Base-by-base conservation (phyloP, 2,329 filamentous ascomycete species). In the Microsporum canis region DNA sequence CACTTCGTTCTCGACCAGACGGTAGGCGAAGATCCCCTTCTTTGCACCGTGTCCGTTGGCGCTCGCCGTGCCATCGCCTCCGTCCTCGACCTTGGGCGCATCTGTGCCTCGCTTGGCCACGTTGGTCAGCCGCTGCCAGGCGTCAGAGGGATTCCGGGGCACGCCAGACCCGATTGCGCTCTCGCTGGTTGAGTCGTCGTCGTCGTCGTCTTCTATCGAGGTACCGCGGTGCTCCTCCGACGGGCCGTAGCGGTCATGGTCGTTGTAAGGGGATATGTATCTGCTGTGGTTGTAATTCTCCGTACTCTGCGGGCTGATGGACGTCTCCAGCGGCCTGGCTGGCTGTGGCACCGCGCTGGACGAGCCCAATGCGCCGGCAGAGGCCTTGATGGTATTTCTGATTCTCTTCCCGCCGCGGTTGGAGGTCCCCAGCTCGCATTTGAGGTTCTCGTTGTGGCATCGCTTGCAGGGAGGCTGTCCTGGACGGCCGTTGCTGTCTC, bases 401-500 rank as follows among this genome's bases (percentile, higher is more conserved):
- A 84, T 78, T 55, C 82, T 77, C 60, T 81, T 77, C 12, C 82
- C 82, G 53, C 82, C 82, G 60, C 82, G 79, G 67, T 84, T 84
- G 56, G 80, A 83, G 51, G 79, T 79, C 5, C 81, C 82, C 23
- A 84, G 76, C 8, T 84, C 77, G 68, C 82, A 85, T 63, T 84
- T 81, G 59, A 81, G 79, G 61, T 77, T 75, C 64, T 84, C 81
- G 65, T 79, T 78, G 63, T 80, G 78, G 71, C 82, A 85, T 60
- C 82, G 75, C 58, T 81, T 77, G 65, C 82, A 85, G 31, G 82
- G 82, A 33, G 76, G 76, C 75, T 78, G 68, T 69, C 78, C 70
- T 68, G 79, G 71, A 73, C 75, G 70, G 71, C 80, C 72, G 76
- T 79, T 73, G 68, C 71, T 68, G 67, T 77, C 69, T 68, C 77